Percentiles rank a stretch among this genome's conserved stretches.
These are phyloP conservation scores for Draba incana DNA, from an alignment of 345 rosid species.

Conservation along the genomic window DNA sequence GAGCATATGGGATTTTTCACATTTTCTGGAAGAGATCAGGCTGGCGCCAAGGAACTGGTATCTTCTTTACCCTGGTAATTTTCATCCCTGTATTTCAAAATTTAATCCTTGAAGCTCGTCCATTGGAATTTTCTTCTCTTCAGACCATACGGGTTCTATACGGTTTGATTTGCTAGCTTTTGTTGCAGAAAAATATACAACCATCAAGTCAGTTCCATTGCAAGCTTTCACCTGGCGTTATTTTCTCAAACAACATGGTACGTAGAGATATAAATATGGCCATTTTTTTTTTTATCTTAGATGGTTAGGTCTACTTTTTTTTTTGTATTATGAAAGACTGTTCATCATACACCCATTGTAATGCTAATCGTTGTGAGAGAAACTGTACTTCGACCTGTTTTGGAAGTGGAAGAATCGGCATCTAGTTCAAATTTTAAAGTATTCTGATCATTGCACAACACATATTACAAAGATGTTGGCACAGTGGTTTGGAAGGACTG, in stretches of 20 bases:
- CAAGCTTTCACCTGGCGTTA: slow-evolving; percentile 66
- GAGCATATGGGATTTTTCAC: slow-evolving; percentile 51
- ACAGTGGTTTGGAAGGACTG: slow-evolving; percentile 19
- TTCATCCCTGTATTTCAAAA: slow-evolving; percentile 47
- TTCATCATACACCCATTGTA: slow-evolving; percentile 11
- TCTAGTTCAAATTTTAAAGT: slow-evolving; percentile 13
- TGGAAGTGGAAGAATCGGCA: slow-evolving; percentile 13
- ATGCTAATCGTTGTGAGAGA: slow-evolving; percentile 10
- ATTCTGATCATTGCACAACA: slow-evolving; percentile 16
- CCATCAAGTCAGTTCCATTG: slow-evolving; percentile 67
- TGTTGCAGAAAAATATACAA: slow-evolving; percentile 61
- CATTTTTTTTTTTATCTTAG: not conserved
- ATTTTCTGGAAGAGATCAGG: slow-evolving; percentile 46
- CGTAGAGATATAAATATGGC: slow-evolving; percentile 18
- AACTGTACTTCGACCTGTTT: slow-evolving; percentile 1
- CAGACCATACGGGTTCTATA: not conserved
- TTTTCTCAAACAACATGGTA: slow-evolving; percentile 79
- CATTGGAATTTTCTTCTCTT: slow-evolving; percentile 14
- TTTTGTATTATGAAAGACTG: not conserved
- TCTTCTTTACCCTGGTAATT: slow-evolving; percentile 78
- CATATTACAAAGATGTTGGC: slow-evolving; percentile 20
- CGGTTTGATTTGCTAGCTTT: slow-evolving; percentile 28
- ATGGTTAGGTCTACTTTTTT: slow-evolving; percentile 14
- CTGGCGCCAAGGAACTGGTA: slow-evolving; percentile 76
- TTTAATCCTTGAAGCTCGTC: slow-evolving; percentile 21